These are phyloP conservation scores for Voacanga thouarsii DNA, from an alignment of 257 asterid species.

Conservation along the genomic window DNA sequence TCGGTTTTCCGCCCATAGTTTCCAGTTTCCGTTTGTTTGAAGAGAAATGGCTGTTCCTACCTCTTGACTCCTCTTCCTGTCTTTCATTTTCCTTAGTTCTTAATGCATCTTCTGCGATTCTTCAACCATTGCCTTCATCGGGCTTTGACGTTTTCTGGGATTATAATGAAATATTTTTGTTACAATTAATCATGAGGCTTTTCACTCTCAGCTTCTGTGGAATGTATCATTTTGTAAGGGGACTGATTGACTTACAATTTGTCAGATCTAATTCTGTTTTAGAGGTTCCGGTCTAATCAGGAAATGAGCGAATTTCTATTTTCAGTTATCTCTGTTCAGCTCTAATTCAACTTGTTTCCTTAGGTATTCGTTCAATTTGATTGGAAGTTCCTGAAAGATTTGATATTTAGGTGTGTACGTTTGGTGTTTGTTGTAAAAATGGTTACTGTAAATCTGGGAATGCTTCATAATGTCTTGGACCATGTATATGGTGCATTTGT, in stretches of 20 bases:
- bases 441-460: conserved; percentile 82
- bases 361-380: conserved; percentile 21
- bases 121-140: neutral
- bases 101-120: neutral
- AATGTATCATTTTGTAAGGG: neutral
- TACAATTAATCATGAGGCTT: neutral
- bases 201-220: neutral
- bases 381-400: conserved; percentile 18
- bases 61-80: neutral
- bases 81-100: neutral
- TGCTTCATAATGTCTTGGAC: conserved; percentile 76
- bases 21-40: neutral
- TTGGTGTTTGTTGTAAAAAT: conserved; percentile 22
- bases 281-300: neutral
- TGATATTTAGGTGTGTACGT: conserved; percentile 12
- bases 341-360: conserved; percentile 4
- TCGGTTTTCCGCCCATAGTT: conserved; percentile 47
- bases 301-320: neutral
- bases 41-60: neutral
- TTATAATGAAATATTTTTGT: neutral
- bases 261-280: neutral
- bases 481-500: conserved; percentile 88
- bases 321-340: conserved; percentile 1
- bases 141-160: neutral
- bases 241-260: neutral